Evolutionary conservation across 495 filamentous ascomycete genomes (phyloP), one percentile per base, ranked within the genome.

Genomic region (Hypoxylon lienhwacheense): DNA sequence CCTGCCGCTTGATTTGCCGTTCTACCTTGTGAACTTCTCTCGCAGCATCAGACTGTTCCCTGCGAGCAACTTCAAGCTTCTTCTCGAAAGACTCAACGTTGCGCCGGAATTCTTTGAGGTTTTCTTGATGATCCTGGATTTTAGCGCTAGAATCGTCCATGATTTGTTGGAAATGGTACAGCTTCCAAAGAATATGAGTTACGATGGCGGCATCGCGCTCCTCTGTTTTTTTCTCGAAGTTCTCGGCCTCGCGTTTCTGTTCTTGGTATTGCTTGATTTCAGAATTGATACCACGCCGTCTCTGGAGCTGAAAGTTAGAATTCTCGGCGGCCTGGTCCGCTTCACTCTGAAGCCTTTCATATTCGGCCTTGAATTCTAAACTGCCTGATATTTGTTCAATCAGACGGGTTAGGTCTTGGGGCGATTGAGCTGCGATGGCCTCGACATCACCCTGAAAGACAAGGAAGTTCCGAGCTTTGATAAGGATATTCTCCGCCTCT

Each of bases 401-500:
- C 42, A 97, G 72, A 16, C 89, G 85, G 0, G 93, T 99, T n/a
- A 97, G 81, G 58, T 97, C 93, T 57, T 85, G 88, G 0, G 93
- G 90, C 0, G 89, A 90, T 68, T 97, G 93, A 5, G 89, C 87
- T 4, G 93, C 95, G 58, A 99, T 97, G n/a, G 89, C 85, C 72
- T 99, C 93, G 33, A 99, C 93, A 67, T 99, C 93, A 43, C 93
- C 93, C 70, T 99, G 93, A 71, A 97, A 97, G 20, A 99, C 93
- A 0, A 99, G 79, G 70, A 97, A 99, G 68, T 97, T 97, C 50
- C 93, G 85, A 25, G 93, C 93, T 68, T 95, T 96, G 73, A 99
- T 96, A 62, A 97, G 73, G 52, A 99, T 99, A 59, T 96, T 96
- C 68, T 99, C 91, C 28, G 83, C 79, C 69, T 97, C 93, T 36